Evolutionary conservation across 768 basidiomycete species (phyloP).

Genomic region (Tulasnella sp.): DNA sequence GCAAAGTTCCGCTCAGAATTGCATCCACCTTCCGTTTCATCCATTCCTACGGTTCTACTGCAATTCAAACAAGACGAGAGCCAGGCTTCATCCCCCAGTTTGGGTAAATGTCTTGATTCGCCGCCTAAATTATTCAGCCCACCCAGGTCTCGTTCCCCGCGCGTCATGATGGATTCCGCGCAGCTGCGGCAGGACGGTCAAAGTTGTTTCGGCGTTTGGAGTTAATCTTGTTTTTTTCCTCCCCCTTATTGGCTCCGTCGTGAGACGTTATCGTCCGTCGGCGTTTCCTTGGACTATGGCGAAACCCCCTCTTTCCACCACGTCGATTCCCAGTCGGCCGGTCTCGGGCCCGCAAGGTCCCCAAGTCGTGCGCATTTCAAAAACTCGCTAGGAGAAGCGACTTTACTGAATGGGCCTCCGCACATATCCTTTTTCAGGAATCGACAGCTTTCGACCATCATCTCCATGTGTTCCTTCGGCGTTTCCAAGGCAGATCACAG

Average conservation of each 20-base stretch:
- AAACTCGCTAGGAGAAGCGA: background rate
- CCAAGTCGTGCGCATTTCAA: background rate
- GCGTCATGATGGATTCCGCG: background rate
- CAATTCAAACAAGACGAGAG: background rate
- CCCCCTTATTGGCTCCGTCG: background rate
- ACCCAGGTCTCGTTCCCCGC: background rate
- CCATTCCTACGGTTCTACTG: background rate
- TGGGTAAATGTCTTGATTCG: background rate
- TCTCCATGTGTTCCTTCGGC: background rate
- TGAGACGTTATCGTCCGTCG: conserved; percentile 1
- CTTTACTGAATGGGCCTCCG: background rate
- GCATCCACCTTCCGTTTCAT: background rate
- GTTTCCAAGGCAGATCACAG: conserved; percentile 1
- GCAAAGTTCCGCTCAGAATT: background rate
- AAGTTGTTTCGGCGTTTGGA: background rate
- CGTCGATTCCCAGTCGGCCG: background rate
- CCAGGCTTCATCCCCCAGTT: background rate
- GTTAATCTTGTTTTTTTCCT: background rate
- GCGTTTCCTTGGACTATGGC: background rate
- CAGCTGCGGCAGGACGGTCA: background rate
- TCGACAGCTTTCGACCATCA: background rate
- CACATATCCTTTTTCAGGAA: background rate
- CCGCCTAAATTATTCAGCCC: background rate
- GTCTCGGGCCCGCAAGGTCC: background rate
- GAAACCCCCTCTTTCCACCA: background rate